Evolutionary conservation across 129 eudicot species (phyloP).

Genomic region (Calendula officinalis): DNA sequence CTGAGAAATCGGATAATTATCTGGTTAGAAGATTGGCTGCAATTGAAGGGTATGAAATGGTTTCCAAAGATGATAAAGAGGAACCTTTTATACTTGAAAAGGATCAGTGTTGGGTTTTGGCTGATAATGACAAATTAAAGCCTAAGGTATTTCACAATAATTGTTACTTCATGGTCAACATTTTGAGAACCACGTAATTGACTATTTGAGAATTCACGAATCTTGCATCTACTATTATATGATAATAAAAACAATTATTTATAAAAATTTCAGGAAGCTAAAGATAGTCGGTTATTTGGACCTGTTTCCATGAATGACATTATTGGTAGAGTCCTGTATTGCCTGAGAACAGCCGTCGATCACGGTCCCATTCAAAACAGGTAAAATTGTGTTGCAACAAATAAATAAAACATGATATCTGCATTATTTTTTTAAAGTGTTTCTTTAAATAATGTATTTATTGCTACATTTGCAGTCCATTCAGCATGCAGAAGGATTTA

Average conservation of each 20-base stretch:
- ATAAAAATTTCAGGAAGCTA: conserved; percentile 61
- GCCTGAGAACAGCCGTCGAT: conserved; percentile 78
- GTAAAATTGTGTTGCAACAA: conserved; percentile 23
- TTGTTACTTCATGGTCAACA: neutral
- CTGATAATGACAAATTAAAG: conserved; percentile 76
- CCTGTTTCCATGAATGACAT: conserved; percentile 72
- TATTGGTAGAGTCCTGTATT: conserved; percentile 75
- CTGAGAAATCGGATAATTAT: conserved; percentile 50
- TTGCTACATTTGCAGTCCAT: conserved; percentile 37
- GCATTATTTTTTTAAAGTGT: too few species aligned
- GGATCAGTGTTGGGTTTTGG: conserved; percentile 84
- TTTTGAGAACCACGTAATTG: neutral
- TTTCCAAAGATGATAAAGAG: conserved; percentile 83
- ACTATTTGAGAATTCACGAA: neutral
- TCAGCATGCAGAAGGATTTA: conserved; percentile 51
- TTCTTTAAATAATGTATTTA: conserved; percentile 1
- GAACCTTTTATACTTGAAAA: conserved; percentile 82
- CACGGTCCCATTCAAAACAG: conserved; percentile 90
- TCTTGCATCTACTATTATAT: conserved; percentile 13
- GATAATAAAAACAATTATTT: neutral
- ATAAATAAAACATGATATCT: neutral
- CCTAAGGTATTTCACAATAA: conserved; percentile 53
- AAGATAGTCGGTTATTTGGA: conserved; percentile 85
- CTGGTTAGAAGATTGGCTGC: conserved; percentile 89
- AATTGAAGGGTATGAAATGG: conserved; percentile 85